Conservation (phyloP, 805 yeast genomes). For the Kuraishia piskuri region DNA sequence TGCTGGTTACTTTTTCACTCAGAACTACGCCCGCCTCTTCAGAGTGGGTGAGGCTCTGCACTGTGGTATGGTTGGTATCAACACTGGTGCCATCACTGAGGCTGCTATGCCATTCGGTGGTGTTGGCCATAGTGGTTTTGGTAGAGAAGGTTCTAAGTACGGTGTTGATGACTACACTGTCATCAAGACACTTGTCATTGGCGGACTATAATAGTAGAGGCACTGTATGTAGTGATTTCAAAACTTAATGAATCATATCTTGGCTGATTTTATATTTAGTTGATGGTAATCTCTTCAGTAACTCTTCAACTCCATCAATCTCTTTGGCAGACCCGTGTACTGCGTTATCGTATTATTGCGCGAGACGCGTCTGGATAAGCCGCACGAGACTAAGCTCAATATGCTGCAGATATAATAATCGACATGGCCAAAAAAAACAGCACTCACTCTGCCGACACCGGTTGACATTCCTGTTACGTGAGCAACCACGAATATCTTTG, state of each 20-base stretch:
- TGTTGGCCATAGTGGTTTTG: constrained; percentile 69
- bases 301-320: too few species aligned
- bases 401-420: background rate
- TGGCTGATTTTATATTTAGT: too few species aligned
- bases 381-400: background rate
- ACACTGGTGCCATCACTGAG: constrained; percentile 65
- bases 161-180: constrained; percentile 69
- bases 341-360: background rate
- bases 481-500: too few species aligned
- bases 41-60: constrained; percentile 60
- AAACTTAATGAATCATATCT: background rate
- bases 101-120: constrained; percentile 74
- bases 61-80: constrained; percentile 77
- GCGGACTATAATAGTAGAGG: constrained; percentile 16
- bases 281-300: too few species aligned
- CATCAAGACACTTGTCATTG: constrained; percentile 56
- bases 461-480: too few species aligned
- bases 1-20: constrained; percentile 68
- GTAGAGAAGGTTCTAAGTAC: constrained; percentile 71
- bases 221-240: background rate
- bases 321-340: too few species aligned
- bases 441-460: too few species aligned
- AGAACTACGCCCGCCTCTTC: constrained; percentile 44
- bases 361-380: background rate
- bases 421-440: background rate